A percentile compares a stretch with the other conserved stretches of the same genome.
These are phyloP conservation scores for Eucalyptus microcorys DNA, from an alignment of 345 rosid species.

Conservation along the genomic window DNA sequence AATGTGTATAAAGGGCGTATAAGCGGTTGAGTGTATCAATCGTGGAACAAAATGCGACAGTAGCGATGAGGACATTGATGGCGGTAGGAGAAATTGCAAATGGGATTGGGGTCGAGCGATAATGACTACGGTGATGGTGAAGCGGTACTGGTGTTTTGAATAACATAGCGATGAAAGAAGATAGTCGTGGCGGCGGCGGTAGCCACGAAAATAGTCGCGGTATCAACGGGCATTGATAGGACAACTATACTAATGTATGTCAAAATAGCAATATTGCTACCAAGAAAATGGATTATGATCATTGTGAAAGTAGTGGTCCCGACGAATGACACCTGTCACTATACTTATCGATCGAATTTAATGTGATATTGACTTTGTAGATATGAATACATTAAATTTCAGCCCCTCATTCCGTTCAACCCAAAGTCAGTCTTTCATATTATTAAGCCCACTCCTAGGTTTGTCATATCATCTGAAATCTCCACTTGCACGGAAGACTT, in stretches of 20 bases:
- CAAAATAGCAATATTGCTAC: not conserved
- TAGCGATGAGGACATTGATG: not conserved
- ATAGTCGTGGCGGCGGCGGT: not conserved
- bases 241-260: not conserved
- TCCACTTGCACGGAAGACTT: not conserved
- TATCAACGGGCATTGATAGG: not conserved
- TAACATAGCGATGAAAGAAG: too few relatives aligned
- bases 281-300: not conserved
- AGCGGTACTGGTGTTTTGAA: too few relatives aligned
- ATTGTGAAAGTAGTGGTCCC: not conserved
- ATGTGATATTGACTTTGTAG: not conserved
- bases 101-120: not conserved
- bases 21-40: not conserved
- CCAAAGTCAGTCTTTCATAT: not conserved
- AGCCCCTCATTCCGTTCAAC: not conserved
- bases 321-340: not conserved
- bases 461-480: not conserved
- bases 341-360: not conserved
- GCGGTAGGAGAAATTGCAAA: not conserved
- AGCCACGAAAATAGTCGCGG: rapidly evolving
- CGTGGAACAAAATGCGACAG: not conserved
- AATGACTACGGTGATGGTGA: too few relatives aligned
- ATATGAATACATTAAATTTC: not conserved
- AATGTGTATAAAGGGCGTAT: too few relatives aligned
- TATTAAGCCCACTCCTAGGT: not conserved